phyloP scores from a whole-genome alignment of 129 eudicot genomes.

The Solidago caesia region DNA sequence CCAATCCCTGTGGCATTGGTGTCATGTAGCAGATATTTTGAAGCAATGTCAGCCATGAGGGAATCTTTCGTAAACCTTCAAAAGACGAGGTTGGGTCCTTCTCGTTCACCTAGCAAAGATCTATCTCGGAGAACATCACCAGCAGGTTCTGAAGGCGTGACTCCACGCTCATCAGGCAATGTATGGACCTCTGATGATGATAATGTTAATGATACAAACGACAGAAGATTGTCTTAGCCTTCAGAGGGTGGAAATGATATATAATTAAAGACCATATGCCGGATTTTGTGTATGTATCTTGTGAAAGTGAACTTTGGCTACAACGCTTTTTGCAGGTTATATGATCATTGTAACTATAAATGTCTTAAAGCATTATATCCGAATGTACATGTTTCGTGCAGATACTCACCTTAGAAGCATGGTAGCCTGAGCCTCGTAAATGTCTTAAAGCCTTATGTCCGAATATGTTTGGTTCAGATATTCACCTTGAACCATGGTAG shows the following conservation, averaged over 20 bases:
- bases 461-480: too few species aligned
- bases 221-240: slow-evolving; percentile 46
- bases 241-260: slow-evolving; percentile 31
- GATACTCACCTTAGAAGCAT: too few species aligned
- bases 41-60: slow-evolving; percentile 93
- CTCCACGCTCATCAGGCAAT: slow-evolving; percentile 58
- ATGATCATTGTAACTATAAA: too few species aligned
- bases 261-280: neutral
- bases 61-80: slow-evolving; percentile 90
- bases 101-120: slow-evolving; percentile 35
- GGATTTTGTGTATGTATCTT: neutral
- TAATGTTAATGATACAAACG: slow-evolving; percentile 28
- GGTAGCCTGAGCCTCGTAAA: too few species aligned
- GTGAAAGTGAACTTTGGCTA: slow-evolving; percentile 4
- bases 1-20: slow-evolving; percentile 87
- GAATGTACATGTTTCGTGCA: too few species aligned
- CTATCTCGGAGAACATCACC: slow-evolving; percentile 35
- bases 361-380: too few species aligned
- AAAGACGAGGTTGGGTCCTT: slow-evolving; percentile 49
- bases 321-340: too few species aligned
- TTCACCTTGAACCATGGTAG: too few species aligned
- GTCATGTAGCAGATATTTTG: slow-evolving; percentile 83
- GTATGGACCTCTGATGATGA: slow-evolving; percentile 51
- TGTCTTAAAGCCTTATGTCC: too few species aligned
- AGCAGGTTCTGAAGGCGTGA: slow-evolving; percentile 51